Percentiles rank a stretch among this genome's conserved stretches.
phyloP scores from a whole-genome alignment of 371 early-diverging fungal genomes.

The Rhizopus sp. region DNA sequence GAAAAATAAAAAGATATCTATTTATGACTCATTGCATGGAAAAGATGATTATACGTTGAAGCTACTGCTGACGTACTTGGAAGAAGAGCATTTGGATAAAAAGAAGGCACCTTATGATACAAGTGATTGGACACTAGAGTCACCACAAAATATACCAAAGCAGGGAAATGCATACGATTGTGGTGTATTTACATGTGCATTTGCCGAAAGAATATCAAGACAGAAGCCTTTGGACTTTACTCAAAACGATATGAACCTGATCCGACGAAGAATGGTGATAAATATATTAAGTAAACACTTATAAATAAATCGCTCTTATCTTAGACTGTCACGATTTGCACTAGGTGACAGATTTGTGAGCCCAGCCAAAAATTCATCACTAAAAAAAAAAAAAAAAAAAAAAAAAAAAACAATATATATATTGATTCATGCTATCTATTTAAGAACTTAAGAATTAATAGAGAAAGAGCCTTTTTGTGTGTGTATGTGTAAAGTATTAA shows the following conservation, averaged over 20 bases:
- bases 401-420: too few species aligned
- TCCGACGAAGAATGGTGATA: conserved; percentile 74
- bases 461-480: too few species aligned
- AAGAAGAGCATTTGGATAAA: conserved; percentile 76
- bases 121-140: conserved; percentile 65
- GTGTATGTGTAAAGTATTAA: too few species aligned
- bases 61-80: conserved; percentile 68
- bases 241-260: conserved; percentile 71
- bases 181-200: conserved; percentile 95
- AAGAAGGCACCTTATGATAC: conserved; percentile 61
- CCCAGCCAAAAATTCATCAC: background rate
- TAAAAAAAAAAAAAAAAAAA: too few species aligned
- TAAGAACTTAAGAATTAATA: too few species aligned
- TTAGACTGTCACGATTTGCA: too few species aligned
- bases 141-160: conserved; percentile 78
- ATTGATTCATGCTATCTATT: too few species aligned
- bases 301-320: too few species aligned
- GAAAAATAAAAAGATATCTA: conserved; percentile 62
- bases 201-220: conserved; percentile 77
- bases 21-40: conserved; percentile 88
- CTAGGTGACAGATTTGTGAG: too few species aligned
- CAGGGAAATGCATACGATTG: conserved; percentile 95
- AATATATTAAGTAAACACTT: conserved; percentile 61
- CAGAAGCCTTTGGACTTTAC: conserved; percentile 67
- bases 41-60: conserved; percentile 54